phyloP scores from a whole-genome alignment of 1,284 basidiomycete species.

The Leccinum fallax region DNA sequence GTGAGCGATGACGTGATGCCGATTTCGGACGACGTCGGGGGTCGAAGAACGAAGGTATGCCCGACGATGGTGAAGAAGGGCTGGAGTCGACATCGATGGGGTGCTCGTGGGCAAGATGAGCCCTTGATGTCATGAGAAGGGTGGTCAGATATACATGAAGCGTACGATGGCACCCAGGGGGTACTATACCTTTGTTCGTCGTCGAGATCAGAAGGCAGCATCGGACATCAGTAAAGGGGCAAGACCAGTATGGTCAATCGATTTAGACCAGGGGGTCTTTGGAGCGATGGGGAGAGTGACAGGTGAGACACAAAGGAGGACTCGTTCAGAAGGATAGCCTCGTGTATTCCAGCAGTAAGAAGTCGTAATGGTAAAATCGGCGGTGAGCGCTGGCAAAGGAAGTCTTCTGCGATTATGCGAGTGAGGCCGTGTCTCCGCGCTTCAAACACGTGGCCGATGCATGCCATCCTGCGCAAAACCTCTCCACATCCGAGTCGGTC shows the following conservation, averaged over 20 bases:
- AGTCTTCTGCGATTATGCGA: constrained; percentile 12
- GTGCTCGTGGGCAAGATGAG: constrained; percentile 29
- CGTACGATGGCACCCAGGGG: not conserved
- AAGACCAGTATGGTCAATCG: constrained; percentile 6
- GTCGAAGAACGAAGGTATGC: constrained; percentile 21
- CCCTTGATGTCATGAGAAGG: constrained; percentile 16
- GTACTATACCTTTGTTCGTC: constrained; percentile 32
- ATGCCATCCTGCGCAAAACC: constrained; percentile 12
- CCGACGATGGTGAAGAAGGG: constrained; percentile 32
- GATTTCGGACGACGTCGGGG: constrained; percentile 29
- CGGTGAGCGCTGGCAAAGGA: constrained; percentile 13
- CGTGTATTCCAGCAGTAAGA: constrained; percentile 30
- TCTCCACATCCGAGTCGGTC: constrained; percentile 12
- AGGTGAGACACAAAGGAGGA: constrained; percentile 13
- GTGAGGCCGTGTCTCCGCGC: constrained; percentile 16
- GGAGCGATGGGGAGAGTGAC: not conserved
- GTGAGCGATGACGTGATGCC: constrained; percentile 29
- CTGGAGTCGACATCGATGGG: constrained; percentile 35
- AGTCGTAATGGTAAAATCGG: constrained; percentile 20
- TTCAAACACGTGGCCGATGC: constrained; percentile 28
- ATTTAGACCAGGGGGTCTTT: constrained; percentile 7
- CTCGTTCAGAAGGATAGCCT: constrained; percentile 19
- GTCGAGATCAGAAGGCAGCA: constrained; percentile 33
- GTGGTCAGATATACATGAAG: constrained; percentile 3
- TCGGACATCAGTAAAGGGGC: constrained; percentile 20